Conservation (phyloP, 495 filamentous ascomycete species). For the Xylaria venustula region DNA sequence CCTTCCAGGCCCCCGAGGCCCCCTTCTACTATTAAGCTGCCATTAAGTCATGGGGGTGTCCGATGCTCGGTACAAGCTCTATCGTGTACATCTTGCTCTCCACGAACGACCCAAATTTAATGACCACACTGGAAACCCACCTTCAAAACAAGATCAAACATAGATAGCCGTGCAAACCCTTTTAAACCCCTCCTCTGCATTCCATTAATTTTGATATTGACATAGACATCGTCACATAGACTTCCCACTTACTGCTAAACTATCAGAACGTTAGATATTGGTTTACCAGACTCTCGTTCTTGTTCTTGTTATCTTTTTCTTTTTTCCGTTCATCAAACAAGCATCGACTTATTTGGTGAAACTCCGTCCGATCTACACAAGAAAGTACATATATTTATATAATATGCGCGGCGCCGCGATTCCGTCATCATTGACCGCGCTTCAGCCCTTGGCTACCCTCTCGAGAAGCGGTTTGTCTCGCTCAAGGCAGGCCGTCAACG, state of each 20-base stretch:
- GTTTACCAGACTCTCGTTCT: not conserved
- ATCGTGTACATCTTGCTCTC: not conserved
- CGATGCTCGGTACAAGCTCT: constrained; percentile 11
- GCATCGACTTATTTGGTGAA: not conserved
- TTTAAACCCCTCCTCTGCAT: not conserved
- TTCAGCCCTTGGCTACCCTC: constrained; percentile 10
- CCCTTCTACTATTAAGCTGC: not conserved
- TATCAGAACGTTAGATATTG: not conserved
- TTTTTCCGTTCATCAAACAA: not conserved
- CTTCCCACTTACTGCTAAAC: no score
- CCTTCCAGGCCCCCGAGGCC: no score
- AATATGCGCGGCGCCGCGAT: constrained; percentile 16
- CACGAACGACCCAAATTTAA: not conserved
- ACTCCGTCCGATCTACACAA: not conserved
- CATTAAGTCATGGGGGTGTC: not conserved
- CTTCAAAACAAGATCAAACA: not conserved
- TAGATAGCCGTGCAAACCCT: not conserved
- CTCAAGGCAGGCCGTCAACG: constrained; percentile 4
- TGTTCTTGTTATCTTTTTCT: no score
- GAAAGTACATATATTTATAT: not conserved
- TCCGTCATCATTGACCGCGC: constrained; percentile 11
- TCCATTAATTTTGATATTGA: not conserved
- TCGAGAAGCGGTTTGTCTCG: constrained; percentile 2
- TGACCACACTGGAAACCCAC: not conserved
- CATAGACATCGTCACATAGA: not conserved